Conservation (phyloP, 805 yeast genomes). For the Komagataella populi region DNA sequence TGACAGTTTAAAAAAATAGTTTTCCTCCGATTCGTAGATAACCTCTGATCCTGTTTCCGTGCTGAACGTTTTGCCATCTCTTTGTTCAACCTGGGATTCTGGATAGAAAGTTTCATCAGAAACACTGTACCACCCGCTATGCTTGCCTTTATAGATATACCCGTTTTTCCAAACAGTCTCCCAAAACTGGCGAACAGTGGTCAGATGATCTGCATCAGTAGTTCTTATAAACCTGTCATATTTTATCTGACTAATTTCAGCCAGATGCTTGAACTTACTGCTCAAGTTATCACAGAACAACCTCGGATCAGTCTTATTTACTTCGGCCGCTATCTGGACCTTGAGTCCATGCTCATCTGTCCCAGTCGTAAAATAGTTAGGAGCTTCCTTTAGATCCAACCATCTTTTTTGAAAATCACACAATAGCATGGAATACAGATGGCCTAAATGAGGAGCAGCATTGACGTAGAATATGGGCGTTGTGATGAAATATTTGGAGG, state of each 20-base stretch:
- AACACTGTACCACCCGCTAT: constrained; percentile 89
- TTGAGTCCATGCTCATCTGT: constrained; percentile 96
- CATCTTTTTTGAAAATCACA: constrained; percentile 73
- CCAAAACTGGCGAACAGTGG: constrained; percentile 65
- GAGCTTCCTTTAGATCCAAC: constrained; percentile 31
- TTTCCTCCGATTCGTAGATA: constrained; percentile 59
- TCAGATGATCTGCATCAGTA: constrained; percentile 69
- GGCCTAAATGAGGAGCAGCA: constrained; percentile 93
- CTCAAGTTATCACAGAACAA: constrained; percentile 62
- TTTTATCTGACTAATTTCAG: constrained; percentile 38
- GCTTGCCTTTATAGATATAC: constrained; percentile 68
- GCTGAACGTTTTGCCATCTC: constrained; percentile 23
- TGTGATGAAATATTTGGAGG: constrained; percentile 34
- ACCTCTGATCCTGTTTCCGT: constrained; percentile 73
- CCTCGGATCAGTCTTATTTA: constrained; percentile 37
- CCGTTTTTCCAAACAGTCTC: constrained; percentile 39
- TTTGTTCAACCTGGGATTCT: constrained; percentile 48
- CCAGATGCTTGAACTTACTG: constrained; percentile 48
- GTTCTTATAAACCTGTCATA: constrained; percentile 81
- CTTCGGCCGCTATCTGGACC: constrained; percentile 62
- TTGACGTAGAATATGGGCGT: constrained; percentile 95
- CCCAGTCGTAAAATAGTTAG: constrained; percentile 62
- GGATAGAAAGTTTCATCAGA: constrained; percentile 94
- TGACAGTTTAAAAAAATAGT: constrained; percentile 74
- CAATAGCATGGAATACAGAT: constrained; percentile 73